These are phyloP conservation scores for Tanacetum coccineum DNA, from an alignment of 129 eudicot genomes.

Conservation along the genomic window DNA sequence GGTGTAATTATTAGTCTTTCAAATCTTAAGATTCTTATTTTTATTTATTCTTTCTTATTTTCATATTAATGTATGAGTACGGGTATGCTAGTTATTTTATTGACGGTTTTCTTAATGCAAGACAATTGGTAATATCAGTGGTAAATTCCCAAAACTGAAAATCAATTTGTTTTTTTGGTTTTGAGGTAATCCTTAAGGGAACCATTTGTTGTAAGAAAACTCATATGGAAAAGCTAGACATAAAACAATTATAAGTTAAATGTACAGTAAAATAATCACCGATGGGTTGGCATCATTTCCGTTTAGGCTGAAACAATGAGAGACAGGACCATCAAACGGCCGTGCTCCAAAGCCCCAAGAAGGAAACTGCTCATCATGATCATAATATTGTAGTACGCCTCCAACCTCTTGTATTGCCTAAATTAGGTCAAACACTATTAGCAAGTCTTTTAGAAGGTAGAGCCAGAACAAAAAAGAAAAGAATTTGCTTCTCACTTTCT, in stretches of 20 bases:
- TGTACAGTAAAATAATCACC: slow-evolving; percentile 7
- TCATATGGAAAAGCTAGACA: slow-evolving; percentile 5
- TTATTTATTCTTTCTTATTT: too few relatives aligned
- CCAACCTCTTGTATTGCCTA: slow-evolving; percentile 92
- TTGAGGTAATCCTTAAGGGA: not conserved
- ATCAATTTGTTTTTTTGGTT: slow-evolving; percentile 1
- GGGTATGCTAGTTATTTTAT: not conserved
- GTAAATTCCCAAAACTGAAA: not conserved
- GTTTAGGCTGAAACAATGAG: slow-evolving; percentile 87
- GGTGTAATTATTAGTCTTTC: too few relatives aligned
- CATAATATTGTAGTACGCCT: slow-evolving; percentile 81
- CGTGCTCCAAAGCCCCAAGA: slow-evolving; percentile 99
- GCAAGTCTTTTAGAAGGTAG: not conserved
- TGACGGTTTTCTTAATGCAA: not conserved
- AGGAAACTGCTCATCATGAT: slow-evolving; percentile 73
- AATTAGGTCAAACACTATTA: slow-evolving; percentile 23
- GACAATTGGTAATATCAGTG: not conserved
- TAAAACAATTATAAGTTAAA: not conserved
- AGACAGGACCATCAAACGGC: slow-evolving; percentile 95
- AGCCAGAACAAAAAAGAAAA: not conserved
- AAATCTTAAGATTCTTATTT: too few relatives aligned
- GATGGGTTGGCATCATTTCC: slow-evolving; percentile 63
- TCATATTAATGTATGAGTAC: not conserved
- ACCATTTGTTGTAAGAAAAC: slow-evolving; percentile 5
- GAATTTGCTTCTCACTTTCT: slow-evolving; percentile 53